Base-by-base conservation (phyloP, 768 basidiomycete genomes). In the Mycena metata region DNA sequence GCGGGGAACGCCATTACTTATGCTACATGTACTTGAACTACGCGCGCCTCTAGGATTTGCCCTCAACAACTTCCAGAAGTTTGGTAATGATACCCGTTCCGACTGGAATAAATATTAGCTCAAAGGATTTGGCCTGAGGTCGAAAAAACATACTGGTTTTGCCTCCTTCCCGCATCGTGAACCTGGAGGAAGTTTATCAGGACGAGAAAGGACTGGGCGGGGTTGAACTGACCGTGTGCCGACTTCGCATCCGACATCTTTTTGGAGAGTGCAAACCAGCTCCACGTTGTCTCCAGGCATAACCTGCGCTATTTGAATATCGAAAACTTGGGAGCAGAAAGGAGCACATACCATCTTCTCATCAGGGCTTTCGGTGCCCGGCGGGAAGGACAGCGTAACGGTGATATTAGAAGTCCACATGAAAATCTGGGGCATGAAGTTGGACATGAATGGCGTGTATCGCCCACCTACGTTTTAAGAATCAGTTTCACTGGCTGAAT, bases 271-370 rank as follows among this genome's bases (percentile, higher is more conserved):
- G 77, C 94, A 95, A 61, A 94, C 85, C 85, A 99, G 91, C 81
- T 98, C 96, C 60, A 99, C 91, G 75, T 97, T 97, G 83, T 99
- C 97, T 69, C 97, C 97, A 55, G 97, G 97, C 95, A 98, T 96
- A 73, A 98, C 90, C 90, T 93, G 73, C 50, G 39, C 33, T 26
- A 52, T 60, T 60, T 52, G 69, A 33, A 35, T 52, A 36, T 21
- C 10, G 49, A 16, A 17, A 2, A 59, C 62, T 12, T 47, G 0
- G 19, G 46, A 62, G n/a, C 6, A 21, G 24, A 67, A 12, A 33
- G 30, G 11, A 17, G 5, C 30, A 75, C 82, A 26, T 54, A 91
- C 95, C 92, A 97, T 96, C 81, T 95, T 96, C 75, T 96, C 93
- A 60, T 88, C 87, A 19, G 93, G 89, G 72, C 92, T 91, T 23